These are phyloP conservation scores for Plenodomus biglobosus DNA, from an alignment of 2,329 filamentous ascomycete genomes.

Conservation along the genomic window DNA sequence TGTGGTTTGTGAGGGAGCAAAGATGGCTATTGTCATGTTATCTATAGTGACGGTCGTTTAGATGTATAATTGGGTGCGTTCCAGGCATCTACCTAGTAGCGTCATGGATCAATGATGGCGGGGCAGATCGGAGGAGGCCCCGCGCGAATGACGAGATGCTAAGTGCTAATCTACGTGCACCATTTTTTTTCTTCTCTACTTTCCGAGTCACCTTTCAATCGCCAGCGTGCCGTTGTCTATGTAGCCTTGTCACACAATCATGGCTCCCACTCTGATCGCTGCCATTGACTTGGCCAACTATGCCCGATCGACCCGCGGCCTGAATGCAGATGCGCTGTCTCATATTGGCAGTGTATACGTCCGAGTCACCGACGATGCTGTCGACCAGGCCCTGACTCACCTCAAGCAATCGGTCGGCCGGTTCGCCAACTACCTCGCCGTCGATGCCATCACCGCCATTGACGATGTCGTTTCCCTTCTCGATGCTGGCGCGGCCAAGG, in stretches of 20 bases:
- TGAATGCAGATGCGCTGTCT: constrained; percentile 55
- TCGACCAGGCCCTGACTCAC: constrained; percentile 54
- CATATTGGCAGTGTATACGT: constrained; percentile 62
- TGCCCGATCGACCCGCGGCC: constrained; percentile 51
- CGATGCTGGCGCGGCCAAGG: constrained; percentile 79
- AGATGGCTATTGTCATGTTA: too few relatives aligned
- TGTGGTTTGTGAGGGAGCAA: too few relatives aligned
- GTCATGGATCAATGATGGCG: neutral
- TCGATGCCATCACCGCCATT: constrained; percentile 64
- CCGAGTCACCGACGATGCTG: constrained; percentile 52
- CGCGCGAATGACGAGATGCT: constrained; percentile 2
- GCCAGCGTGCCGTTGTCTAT: neutral
- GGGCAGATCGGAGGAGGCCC: constrained; percentile 10
- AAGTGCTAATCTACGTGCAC: neutral
- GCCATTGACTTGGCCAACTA: constrained; percentile 52
- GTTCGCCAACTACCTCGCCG: constrained; percentile 73
- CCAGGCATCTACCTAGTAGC: too few relatives aligned
- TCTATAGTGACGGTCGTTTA: too few relatives aligned
- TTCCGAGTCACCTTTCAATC: neutral
- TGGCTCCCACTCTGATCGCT: constrained; percentile 52
- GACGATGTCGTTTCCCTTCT: constrained; percentile 80
- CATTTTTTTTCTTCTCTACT: constrained; percentile 4
- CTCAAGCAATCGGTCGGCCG: constrained; percentile 59
- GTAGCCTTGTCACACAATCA: constrained; percentile 16
- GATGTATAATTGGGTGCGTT: too few relatives aligned